Percentiles rank a stretch among this genome's conserved stretches.
These are phyloP conservation scores for Venturiaceae sp. DNA, from an alignment of 2,329 filamentous ascomycete species.

Conservation along the genomic window DNA sequence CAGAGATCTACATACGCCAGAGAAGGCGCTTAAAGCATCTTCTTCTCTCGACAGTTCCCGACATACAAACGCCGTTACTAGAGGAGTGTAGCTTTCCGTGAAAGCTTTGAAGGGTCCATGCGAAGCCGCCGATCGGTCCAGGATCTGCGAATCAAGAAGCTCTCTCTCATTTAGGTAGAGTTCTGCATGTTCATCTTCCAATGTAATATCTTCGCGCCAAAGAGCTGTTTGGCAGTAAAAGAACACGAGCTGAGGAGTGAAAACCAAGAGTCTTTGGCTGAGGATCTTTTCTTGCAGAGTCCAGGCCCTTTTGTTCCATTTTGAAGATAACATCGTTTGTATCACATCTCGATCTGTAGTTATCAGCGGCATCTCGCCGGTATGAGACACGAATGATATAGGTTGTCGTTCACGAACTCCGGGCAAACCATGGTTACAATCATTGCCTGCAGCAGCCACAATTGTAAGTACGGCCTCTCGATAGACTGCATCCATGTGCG, in stretches of 20 bases:
- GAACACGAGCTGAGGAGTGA: constrained; percentile 6
- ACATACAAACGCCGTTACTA: too few relatives aligned
- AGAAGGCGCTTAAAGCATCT: too few relatives aligned
- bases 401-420: background rate
- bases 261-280: background rate
- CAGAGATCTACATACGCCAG: too few relatives aligned
- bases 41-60: too few relatives aligned
- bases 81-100: too few relatives aligned
- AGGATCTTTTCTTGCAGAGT: constrained; percentile 6
- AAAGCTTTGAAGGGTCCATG: too few relatives aligned
- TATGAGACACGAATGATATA: background rate
- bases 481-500: constrained; percentile 1
- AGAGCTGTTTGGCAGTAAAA: constrained; percentile 4
- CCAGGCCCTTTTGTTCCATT: constrained; percentile 3
- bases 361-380: background rate
- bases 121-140: too few relatives aligned
- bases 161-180: too few relatives aligned
- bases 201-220: background rate
- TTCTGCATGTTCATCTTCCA: too few relatives aligned
- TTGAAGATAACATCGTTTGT: background rate
- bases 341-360: background rate
- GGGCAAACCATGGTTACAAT: background rate
- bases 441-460: background rate
- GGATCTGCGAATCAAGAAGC: too few relatives aligned
- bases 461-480: background rate